Evolutionary conservation across 2,329 filamentous ascomycete genomes (phyloP), one percentile per base, ranked within the genome.

Genomic region (Penicillium sp.): DNA sequence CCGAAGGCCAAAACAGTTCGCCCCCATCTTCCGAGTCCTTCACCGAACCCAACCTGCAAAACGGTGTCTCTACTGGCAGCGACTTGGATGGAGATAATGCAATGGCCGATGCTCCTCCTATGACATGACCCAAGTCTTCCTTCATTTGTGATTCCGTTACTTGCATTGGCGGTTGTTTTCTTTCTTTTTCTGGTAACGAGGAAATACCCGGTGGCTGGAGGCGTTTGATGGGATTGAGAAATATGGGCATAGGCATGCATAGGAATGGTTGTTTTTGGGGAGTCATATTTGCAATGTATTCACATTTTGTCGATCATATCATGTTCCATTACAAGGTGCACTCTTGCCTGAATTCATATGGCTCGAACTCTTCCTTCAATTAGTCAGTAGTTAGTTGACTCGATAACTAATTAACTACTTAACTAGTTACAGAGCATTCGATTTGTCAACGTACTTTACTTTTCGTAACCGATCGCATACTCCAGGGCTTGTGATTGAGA

Each of bases 51-150:
- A 31, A 23, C 26, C 13, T 31, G 7, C 41, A 39, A 20, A 39
- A 44, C n/a, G 45, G 23, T 11, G 42, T 29, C 18, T 27, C 47
- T 27, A 20, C n/a, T 4, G 41, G n/a, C 27, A 29, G 44, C 29
- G 49, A 51, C 28, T 42, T 27, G 9, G 51, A 52, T 18, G 55
- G 45, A 6, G 55, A 58, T 9, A 43, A 56, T 39, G 46, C 38
- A 13, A 58, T 58, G 55, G 41, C 46, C n/a, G 55, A 56, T 41
- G 46, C 36, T 6, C 49, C 47, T 6, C 49, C 43, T 11, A 49
- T 46, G 49, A 34, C 46, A 42, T 51, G 16, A 49, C 39, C n/a
- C 8, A 9, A 26, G 24, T 10, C 24, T 26, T 38, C 20, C 38
- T 43, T 32, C 16, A 8, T 36, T 23, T 36, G 34, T 23, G 34